These are phyloP conservation scores for Neurospora sp. DNA, from an alignment of 495 filamentous ascomycete genomes.

Conservation along the genomic window DNA sequence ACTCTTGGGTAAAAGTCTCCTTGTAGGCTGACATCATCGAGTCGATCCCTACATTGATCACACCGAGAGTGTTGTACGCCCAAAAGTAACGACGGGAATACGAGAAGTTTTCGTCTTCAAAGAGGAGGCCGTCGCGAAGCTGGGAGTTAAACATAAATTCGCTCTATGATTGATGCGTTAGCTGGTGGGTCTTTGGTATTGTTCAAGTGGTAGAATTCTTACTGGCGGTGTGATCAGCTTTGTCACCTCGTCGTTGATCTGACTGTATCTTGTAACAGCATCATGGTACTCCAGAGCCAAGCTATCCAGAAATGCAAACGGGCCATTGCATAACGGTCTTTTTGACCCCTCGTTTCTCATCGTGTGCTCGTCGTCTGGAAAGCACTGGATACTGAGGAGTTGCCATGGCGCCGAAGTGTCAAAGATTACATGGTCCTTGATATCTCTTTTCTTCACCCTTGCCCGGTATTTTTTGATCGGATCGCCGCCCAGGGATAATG, in stretches of 20 bases:
- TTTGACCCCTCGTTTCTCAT: slow-evolving; percentile 30
- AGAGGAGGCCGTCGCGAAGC: slow-evolving; percentile 42
- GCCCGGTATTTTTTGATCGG: slow-evolving; percentile 24
- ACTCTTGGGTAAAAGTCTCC: slow-evolving; percentile 37
- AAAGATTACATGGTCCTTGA: slow-evolving; percentile 31
- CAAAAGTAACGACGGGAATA: slow-evolving; percentile 49
- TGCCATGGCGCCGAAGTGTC: slow-evolving; percentile 43
- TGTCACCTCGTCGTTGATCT: slow-evolving; percentile 36
- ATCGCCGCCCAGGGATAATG: slow-evolving; percentile 34
- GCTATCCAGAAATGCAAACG: slow-evolving; percentile 42
- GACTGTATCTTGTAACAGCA: slow-evolving; percentile 37
- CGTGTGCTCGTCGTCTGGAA: slow-evolving; percentile 40
- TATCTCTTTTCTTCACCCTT: slow-evolving; percentile 19
- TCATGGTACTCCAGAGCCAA: slow-evolving; percentile 42
- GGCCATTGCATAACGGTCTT: slow-evolving; percentile 40
- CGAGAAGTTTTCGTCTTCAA: slow-evolving; percentile 46
- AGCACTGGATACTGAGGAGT: slow-evolving; percentile 41
- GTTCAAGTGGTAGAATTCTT: neutral
- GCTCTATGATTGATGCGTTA: slow-evolving; percentile 9
- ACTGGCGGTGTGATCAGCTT: slow-evolving; percentile 40
- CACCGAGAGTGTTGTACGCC: slow-evolving; percentile 44
- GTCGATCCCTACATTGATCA: slow-evolving; percentile 47
- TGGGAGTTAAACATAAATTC: slow-evolving; percentile 44
- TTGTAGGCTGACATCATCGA: slow-evolving; percentile 38
- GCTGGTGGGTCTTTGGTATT: neutral